Percentiles rank a stretch among this genome's conserved stretches.
phyloP scores from a whole-genome alignment of 176 grass and related monocot genomes.

The Rhynchospora pubera region DNA sequence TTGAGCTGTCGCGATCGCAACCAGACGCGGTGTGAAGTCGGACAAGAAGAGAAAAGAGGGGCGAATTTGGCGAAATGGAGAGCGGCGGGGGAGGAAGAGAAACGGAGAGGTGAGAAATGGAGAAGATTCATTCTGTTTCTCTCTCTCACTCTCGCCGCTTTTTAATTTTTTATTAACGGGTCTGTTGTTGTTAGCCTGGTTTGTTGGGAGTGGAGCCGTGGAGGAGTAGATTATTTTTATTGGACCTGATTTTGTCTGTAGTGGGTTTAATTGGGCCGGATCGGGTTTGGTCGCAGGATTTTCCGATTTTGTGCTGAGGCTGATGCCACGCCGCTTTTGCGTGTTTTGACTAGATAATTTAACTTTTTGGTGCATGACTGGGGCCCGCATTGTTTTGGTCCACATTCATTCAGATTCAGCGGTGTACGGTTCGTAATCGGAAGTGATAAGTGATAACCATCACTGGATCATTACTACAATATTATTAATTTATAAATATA shows the following conservation, averaged over 20 bases:
- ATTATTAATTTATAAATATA: no score
- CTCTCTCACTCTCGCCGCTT: neutral
- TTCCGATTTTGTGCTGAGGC: neutral
- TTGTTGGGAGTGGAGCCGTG: neutral
- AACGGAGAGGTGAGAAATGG: constrained; percentile 26
- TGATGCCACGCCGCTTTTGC: neutral
- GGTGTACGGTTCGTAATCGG: neutral
- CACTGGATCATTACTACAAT: no score
- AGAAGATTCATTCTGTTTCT: constrained; percentile 34
- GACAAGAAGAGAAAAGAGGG: neutral
- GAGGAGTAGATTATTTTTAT: neutral
- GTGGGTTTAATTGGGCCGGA: neutral
- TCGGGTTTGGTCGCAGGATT: neutral
- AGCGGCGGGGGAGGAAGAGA: constrained; percentile 16
- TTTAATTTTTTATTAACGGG: neutral
- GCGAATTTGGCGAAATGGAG: constrained; percentile 2
- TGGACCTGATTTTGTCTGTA: neutral
- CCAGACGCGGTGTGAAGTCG: neutral
- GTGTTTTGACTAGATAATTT: neutral
- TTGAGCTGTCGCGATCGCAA: neutral
- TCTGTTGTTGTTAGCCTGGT: neutral
- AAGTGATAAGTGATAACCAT: no score
- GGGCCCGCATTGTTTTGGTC: neutral
- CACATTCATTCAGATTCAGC: neutral
- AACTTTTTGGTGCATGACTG: neutral